Conservation (phyloP, 2,329 filamentous ascomycete species). For the Anisogramma anomala region DNA sequence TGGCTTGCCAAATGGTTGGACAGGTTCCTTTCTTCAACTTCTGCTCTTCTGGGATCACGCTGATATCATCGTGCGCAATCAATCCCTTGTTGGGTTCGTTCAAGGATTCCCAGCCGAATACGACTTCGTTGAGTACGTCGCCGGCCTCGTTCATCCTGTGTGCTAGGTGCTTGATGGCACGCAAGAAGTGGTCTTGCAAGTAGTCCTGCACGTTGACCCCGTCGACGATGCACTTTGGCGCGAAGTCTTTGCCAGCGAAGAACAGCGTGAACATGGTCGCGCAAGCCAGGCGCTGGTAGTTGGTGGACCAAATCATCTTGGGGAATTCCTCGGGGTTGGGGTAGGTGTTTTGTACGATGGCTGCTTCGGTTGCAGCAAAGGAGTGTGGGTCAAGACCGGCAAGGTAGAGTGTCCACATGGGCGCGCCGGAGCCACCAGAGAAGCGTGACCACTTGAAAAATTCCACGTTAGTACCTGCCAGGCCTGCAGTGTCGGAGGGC, state of each 20-base stretch:
- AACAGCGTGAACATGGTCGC: constrained; percentile 92
- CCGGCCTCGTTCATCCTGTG: constrained; percentile 79
- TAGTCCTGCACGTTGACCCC: constrained; percentile 95
- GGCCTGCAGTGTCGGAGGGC: not conserved
- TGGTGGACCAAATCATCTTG: constrained; percentile 99
- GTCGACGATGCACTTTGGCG: constrained; percentile 90
- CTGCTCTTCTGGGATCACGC: constrained; percentile 71
- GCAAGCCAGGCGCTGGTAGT: constrained; percentile 77
- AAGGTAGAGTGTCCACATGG: constrained; percentile 96
- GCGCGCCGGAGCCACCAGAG: constrained; percentile 86
- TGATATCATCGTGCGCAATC: constrained; percentile 72
- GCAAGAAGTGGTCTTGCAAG: constrained; percentile 74
- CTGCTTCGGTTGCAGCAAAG: constrained; percentile 79
- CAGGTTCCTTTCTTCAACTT: constrained; percentile 86
- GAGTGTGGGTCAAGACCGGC: constrained; percentile 78
- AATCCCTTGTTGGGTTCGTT: constrained; percentile 91
- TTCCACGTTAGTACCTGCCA: not conserved
- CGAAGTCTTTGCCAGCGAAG: constrained; percentile 82
- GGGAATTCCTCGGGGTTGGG: constrained; percentile 75
- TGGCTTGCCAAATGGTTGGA: constrained; percentile 87
- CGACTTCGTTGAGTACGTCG: constrained; percentile 71
- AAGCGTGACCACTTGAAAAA: constrained; percentile 74
- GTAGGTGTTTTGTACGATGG: constrained; percentile 90
- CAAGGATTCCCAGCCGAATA: constrained; percentile 92
- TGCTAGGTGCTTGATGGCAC: constrained; percentile 70